Evolutionary conservation across 306 rosid genomes (phyloP).

Genomic region (Cajanus cajan): DNA sequence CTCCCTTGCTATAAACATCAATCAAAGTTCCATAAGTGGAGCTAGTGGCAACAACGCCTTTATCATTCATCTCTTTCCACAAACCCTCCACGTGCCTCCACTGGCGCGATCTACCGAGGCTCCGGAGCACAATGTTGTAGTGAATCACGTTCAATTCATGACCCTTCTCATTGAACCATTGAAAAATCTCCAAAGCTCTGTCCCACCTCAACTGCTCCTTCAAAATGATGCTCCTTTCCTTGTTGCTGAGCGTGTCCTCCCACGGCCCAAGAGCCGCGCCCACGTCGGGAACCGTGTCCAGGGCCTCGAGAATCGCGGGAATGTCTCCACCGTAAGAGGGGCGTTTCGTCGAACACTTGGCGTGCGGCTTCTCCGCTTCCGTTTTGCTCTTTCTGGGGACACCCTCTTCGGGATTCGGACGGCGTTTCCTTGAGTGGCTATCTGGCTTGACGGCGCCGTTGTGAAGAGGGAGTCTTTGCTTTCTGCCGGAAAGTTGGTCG

Average conservation of each 20-base stretch:
- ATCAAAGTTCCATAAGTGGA: conserved; percentile 94
- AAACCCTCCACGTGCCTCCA: conserved; percentile 64
- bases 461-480: conserved; percentile 28
- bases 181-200: conserved; percentile 76
- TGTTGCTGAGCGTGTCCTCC: conserved; percentile 62
- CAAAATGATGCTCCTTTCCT: conserved; percentile 90
- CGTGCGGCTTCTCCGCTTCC: conserved; percentile 46
- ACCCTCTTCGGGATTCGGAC: conserved; percentile 35
- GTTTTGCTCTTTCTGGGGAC: conserved; percentile 11
- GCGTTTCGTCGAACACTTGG: conserved; percentile 80
- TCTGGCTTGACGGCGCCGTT: conserved; percentile 28
- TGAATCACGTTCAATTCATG: conserved; percentile 87
- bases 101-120: conserved; percentile 62
- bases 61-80: conserved; percentile 77
- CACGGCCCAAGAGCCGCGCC: conserved; percentile 75
- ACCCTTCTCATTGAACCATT: conserved; percentile 69
- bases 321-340: conserved; percentile 68
- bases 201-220: conserved; percentile 82
- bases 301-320: conserved; percentile 64
- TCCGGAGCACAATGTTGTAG: conserved; percentile 72
- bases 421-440: conserved; percentile 29
- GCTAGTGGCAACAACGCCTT: conserved; percentile 69
- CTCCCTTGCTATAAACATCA: conserved; percentile 83
- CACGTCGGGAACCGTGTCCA: conserved; percentile 54
- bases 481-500: conserved; percentile 27